Base-by-base conservation (phyloP, 1,284 basidiomycete genomes). In the Ustilago hordei region DNA sequence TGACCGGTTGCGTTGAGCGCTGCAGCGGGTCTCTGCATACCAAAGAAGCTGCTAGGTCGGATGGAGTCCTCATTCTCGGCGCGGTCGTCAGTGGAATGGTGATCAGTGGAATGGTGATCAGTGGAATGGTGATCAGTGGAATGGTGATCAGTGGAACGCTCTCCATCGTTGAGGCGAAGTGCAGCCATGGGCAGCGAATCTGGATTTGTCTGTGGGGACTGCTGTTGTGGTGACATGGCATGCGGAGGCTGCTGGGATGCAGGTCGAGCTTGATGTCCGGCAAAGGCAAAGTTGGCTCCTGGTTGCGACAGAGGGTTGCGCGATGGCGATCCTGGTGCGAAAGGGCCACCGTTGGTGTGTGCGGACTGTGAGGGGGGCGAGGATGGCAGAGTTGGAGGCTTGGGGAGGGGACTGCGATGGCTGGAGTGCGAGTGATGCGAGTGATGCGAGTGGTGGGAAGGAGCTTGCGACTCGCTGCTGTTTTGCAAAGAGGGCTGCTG, bases 41-140 rank as follows among this genome's bases (percentile, higher is more conserved):
- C 81, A 55, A 80, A 81, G 67, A 82, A 82, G 70, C 73, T 79
- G 60, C 64, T 75, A 9, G 77, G 77, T 43, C 80, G 59, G 13
- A 31, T 45, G 3, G 63, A 65, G 17, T 72, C 69, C 4, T 53
- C 64, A 38, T 61, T 69, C 34, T 67, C 60, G 64, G 69, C 60
- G n/a, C 67, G 64, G 9, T 54, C 54, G 36, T 15, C 28, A 32
- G 61, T 43, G 11, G 43, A 15, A 13, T 58, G 64, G 12, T 57
- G 55, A 4, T 55, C 35, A 41, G 38, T 15, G 41, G 60, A 31
- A 48, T 58, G 64, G 12, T 57, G 55, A 4, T 55, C 35, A 41
- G 38, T 15, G 41, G 60, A 31, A 48, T n/a, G n/a, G n/a, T n/a
- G n/a, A n/a, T 15, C 28, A 32, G 61, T 43, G 11, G 43, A 15